Evolutionary conservation across 2,329 filamentous ascomycete species (phyloP), one percentile per base, ranked within the genome.

Genomic region (Penicillium sp.): DNA sequence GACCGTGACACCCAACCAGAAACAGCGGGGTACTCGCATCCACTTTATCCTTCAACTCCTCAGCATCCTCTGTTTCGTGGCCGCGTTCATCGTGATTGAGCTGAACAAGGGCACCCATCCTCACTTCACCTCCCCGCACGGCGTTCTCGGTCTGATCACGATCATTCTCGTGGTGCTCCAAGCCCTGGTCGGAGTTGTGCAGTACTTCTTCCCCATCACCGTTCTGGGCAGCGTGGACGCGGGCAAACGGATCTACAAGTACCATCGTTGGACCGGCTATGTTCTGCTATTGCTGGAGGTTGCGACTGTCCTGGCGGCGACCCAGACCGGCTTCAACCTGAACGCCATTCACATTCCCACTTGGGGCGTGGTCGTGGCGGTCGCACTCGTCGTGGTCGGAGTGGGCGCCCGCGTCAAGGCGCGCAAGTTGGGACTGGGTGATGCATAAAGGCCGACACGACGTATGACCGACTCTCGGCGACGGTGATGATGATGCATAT

Each of bases 211-310:
- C 3, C 90, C 90, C 0, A 63, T 65, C 0, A 39, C 51, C 11
- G 60, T 95, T 1, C 94, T 91, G 60, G 90, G 90, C 4, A 83
- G 88, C 47, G 82, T 85, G 53, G 83, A 88, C 26, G 83, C 82
- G 3, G 91, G 90, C 18, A 94, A 90, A 77, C 76, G 76, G 25
- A 67, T 95, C 37, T 97, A 91, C 77, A 96, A 95, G 71, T 95
- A 90, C 61, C 93, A 97, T 67, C 82, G 91, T 28, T 71, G 79
- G 46, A 78, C 76, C 24, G 93, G 91, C 2, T 97, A 98, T 65
- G 56, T 82, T 6, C 73, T 90, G 49, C 71, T 91, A 46, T 62
- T 84, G 43, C 61, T 94, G 59, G 76, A 91, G 52, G 70, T 95
- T 52, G 82, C 80, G 8, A 93, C 90, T 0, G 78, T 95, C 35